Conservation (phyloP, 1,284 basidiomycete genomes). For the Earliella scabrosa region DNA sequence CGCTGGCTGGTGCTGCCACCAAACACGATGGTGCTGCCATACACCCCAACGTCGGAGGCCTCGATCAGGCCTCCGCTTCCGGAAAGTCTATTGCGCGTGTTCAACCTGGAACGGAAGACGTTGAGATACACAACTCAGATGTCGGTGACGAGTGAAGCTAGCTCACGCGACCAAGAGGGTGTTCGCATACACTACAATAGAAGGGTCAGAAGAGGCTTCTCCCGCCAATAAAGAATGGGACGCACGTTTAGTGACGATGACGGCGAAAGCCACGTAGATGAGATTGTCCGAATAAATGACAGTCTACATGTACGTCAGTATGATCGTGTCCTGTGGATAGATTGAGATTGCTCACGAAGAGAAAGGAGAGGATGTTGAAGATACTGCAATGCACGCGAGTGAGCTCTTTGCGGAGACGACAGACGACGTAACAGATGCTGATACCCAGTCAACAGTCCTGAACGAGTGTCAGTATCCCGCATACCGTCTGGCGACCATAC, state of each 20-base stretch:
- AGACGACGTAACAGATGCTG: too few species aligned
- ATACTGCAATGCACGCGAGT: not conserved
- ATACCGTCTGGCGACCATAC: not conserved
- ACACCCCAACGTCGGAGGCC: not conserved
- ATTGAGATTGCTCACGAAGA: not conserved
- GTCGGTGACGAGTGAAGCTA: not conserved
- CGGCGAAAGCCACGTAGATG: constrained; percentile 3
- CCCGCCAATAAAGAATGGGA: not conserved
- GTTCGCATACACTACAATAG: constrained; percentile 4
- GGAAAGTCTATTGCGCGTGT: not conserved
- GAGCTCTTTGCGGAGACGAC: too few species aligned
- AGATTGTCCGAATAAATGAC: not conserved
- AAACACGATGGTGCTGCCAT: not conserved
- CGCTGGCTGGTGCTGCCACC: not conserved
- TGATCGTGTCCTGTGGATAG: not conserved
- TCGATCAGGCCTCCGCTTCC: not conserved
- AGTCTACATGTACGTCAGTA: not conserved
- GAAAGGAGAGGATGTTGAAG: constrained; percentile 5
- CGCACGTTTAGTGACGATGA: constrained; percentile 9
- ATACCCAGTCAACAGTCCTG: not conserved
- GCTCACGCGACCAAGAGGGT: constrained; percentile 11
- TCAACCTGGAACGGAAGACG: not conserved
- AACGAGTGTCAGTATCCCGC: not conserved
- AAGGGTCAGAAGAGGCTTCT: not conserved
- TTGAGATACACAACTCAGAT: not conserved